Evolutionary conservation across 2,329 filamentous ascomycete genomes (phyloP).

Genomic region (Neurospora crassa): DNA sequence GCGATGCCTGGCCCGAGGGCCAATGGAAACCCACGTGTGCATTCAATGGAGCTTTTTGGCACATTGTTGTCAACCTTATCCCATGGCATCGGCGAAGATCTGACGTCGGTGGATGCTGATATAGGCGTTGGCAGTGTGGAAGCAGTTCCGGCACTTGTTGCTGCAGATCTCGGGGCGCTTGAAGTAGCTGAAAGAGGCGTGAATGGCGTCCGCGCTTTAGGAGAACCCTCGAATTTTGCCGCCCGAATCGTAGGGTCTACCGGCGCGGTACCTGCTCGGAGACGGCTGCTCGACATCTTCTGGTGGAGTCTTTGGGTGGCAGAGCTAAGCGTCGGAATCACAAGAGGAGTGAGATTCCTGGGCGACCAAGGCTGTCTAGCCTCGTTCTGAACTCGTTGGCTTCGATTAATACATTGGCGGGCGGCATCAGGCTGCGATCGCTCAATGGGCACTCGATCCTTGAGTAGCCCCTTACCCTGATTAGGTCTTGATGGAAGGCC

Average conservation of each 20-base stretch:
- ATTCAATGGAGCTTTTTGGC: constrained; percentile 21
- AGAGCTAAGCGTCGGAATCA: constrained; percentile 38
- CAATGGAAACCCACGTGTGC: constrained; percentile 16
- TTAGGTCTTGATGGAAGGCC: constrained; percentile 39
- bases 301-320: constrained; percentile 24
- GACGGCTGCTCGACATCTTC: constrained; percentile 34
- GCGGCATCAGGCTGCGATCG: constrained; percentile 20
- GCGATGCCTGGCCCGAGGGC: constrained; percentile 23
- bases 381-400: constrained; percentile 14
- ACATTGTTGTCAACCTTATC: constrained; percentile 23
- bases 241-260: constrained; percentile 31
- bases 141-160: constrained; percentile 25
- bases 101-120: constrained; percentile 37
- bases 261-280: constrained; percentile 35
- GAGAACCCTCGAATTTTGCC: constrained; percentile 36
- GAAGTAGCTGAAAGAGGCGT: constrained; percentile 35
- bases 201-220: constrained; percentile 33
- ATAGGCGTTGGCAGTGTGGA: constrained; percentile 38
- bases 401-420: constrained; percentile 14
- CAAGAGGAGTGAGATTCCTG: constrained; percentile 44
- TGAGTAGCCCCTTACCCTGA: constrained; percentile 25
- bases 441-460: constrained; percentile 24
- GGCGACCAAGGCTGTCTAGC: constrained; percentile 35
- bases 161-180: constrained; percentile 34
- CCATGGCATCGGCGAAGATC: constrained; percentile 35